Base-by-base conservation (phyloP, 352 stramenopile genomes). In the Phytophthora litchii region DNA sequence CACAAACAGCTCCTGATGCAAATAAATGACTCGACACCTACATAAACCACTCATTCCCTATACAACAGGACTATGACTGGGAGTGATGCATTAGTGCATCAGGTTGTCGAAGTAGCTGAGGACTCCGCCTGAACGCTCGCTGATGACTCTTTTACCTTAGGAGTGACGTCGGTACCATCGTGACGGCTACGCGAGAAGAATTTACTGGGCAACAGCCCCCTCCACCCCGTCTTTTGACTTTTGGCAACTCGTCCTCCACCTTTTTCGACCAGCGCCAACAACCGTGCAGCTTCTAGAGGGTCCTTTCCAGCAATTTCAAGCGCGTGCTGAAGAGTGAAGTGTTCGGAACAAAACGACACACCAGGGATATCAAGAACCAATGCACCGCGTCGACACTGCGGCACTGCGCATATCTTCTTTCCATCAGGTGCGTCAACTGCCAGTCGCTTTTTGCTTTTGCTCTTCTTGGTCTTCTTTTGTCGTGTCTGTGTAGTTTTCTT, bases 321-420 rank as follows among this genome's bases (percentile, higher is more conserved):
- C 38, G 80, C 80, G 38, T 84, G 74, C 48, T 92, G 83, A 7
- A 79, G 70, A 20, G 80, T 92, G 29, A 90, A 78, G 41, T 91
- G 83, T 21, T 67, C 50, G 3, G 49, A 29, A 12, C 81, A 91
- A 41, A 85, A 89, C 0, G 68, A 65, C 21, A 59, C 40, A 61
- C 61, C 41, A 64, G 59, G 32, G 56, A 54, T 43, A 41, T 52
- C 72, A 7, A 70, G 44, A 3, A 61, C 51, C 19, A 89, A 54
- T 21, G 66, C 70, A 5, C 57, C 52, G 1, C 38, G 41, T 4
- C 47, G 46, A 46, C 77, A 91, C 12, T 51, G 55, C 16, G 76
- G 63, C 12, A 86, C 76, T 9, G 31, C 34, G 40, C 74, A 84
- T 37, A 41, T 61, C 32, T 62, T 71, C 9, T 50, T 67, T 2